phyloP scores from a whole-genome alignment of 2,329 filamentous ascomycete genomes.

The Xylaria sp. region DNA sequence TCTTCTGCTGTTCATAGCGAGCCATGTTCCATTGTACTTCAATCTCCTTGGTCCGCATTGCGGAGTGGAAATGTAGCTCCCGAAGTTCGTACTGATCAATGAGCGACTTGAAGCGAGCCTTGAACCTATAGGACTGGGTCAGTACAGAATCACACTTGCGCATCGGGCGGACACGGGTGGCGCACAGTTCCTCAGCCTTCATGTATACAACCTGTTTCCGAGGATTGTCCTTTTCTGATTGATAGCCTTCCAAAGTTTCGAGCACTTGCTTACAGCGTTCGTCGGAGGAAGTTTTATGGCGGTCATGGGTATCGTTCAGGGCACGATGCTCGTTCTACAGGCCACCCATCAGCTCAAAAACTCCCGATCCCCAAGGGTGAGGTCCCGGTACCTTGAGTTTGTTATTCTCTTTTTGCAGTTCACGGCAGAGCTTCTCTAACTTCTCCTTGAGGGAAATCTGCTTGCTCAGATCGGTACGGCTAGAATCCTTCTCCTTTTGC shows the following conservation, averaged over 20 bases:
- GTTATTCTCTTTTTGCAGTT: constrained; percentile 96
- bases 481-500: constrained; percentile 95
- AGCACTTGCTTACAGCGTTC: constrained; percentile 80
- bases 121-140: constrained; percentile 62
- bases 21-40: constrained; percentile 92
- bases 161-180: constrained; percentile 18
- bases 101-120: constrained; percentile 88
- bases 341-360: constrained; percentile 25
- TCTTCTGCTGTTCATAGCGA: constrained; percentile 86
- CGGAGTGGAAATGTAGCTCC: constrained; percentile 89
- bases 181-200: constrained; percentile 86
- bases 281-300: constrained; percentile 81
- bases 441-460: constrained; percentile 92
- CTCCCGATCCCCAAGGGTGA: neutral
- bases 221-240: constrained; percentile 83
- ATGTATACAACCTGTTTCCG: constrained; percentile 80
- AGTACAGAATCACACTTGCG: constrained; percentile 13
- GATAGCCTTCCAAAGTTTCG: constrained; percentile 83
- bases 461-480: constrained; percentile 85
- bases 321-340: constrained; percentile 87
- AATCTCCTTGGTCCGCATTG: constrained; percentile 91
- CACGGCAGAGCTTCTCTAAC: constrained; percentile 91
- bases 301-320: constrained; percentile 81
- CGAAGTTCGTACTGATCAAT: constrained; percentile 96
- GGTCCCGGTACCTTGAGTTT: constrained; percentile 78